Base-by-base conservation (phyloP, 139 green algal genomes). In the Pseudopediastrum boryanum region DNA sequence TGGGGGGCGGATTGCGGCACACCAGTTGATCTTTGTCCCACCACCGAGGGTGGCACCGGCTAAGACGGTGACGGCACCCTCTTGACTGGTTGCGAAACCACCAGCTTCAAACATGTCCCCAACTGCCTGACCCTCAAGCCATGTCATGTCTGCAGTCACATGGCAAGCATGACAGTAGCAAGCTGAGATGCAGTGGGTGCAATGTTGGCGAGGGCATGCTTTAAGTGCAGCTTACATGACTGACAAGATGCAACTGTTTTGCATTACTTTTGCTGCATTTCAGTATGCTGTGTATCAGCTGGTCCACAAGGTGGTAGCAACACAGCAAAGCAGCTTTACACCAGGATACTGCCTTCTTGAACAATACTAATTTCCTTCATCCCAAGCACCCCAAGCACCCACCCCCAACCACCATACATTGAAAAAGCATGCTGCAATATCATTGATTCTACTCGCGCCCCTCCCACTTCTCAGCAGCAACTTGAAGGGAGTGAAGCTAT, bases 21-120 rank as follows among this genome's bases (percentile, higher is more conserved):
- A 84, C 91, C 91, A 95, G 78, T 95, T 95, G 83, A 95, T 80
- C 54, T 88, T 85, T 13, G 87, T 93, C 21, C 91, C 62, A 29
- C 91, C 91, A 0, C 91, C 91, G 23, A 95, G 58, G 3, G 89
- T 93, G 9, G 75, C 46, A 3, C 91, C 91, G 39, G 91, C 91
- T 70, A 95, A 78, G 21, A 95, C 56, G 9, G 39, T 80, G 13
- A 92, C 33, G 41, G 39, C 62, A 1, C 64, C 89, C 41, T 90
- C 81, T 36, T 87, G 66, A 27, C 66, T 88, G 46, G 39, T n/a
- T 27, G 76, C 29, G 76, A 82, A 76, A 10, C 87, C 87, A 0
- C 61, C 83, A 4, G 62, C 41, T 56, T 94, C 89, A 54, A 90
- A 94, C 84, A 93, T 90, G 29, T 75, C 44, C 19, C 36, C 23